Base-by-base conservation (phyloP, 345 rosid genomes). In the Euphorbia pulcherrima region DNA sequence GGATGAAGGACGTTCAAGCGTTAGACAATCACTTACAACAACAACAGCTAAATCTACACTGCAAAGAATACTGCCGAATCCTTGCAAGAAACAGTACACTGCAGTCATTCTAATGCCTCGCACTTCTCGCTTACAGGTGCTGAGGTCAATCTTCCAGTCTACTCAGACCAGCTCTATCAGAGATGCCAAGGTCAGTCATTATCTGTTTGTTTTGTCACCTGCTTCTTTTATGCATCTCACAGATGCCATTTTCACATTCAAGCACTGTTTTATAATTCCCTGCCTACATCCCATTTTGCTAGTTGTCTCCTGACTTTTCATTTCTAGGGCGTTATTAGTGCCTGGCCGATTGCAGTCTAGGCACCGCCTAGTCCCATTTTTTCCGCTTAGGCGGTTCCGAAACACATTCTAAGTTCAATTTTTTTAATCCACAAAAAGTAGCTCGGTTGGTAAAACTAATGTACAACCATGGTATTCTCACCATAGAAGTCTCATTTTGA, bases 21-120 rank as follows among this genome's bases (percentile, higher is more conserved):
- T 89, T 64, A 84, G 96, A 80, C 81, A 79, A 50, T 87, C 86
- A 16, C 81, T 90, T 37, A 58, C 88, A 5, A 84, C 88, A 55
- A 65, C 71, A 51, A 76, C 89, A 63, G 86, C 83, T 27, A 88
- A 83, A 73, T 72, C 64, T 30, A 89, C 91, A 29, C 70, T 92
- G 62, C 87, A 84, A 74, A 78, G 92, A 66, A 83, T 84, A 70
- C 72, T 92, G 68, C 92, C 97, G 24, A 75, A 62, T 74, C 92
- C 95, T 26, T 90, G 97, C 85, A 83, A 78, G 68, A 86, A 83
- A 59, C 95, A 88, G 75, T 83, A 84, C 71, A 92, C 96, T 21
- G 83, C 81, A 48, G 93, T 92, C 74, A 83, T 92, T 75, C 85
- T 92, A 63, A 83, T 90, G 90, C 95, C 96, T 14, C 88, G 71